Conservation (phyloP, 2,329 filamentous ascomycete species). For the Diatrype stigma region DNA sequence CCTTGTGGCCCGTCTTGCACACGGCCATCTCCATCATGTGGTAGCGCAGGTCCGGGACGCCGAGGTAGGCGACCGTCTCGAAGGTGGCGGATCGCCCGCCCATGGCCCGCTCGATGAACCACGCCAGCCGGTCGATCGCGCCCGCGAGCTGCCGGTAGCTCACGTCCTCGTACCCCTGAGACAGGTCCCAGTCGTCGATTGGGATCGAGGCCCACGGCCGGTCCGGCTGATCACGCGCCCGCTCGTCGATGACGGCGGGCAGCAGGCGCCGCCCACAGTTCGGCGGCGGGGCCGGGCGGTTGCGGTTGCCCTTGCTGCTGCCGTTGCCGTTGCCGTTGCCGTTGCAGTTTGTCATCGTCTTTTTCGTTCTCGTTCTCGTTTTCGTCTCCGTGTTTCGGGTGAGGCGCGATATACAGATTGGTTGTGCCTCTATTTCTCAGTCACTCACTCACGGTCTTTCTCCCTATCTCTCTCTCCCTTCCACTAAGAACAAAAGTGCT, state of each 20-base stretch:
- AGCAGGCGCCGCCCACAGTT: conserved; percentile 10
- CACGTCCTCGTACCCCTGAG: conserved; percentile 19
- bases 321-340: too few relatives aligned
- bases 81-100: conserved; percentile 12
- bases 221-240: conserved; percentile 9
- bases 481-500: too few relatives aligned
- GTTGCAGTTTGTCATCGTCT: too few relatives aligned
- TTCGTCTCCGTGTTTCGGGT: too few relatives aligned
- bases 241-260: conserved; percentile 12
- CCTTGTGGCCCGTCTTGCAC: conserved; percentile 19
- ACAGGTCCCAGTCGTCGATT: conserved; percentile 17
- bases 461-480: too few relatives aligned
- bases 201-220: conserved; percentile 16
- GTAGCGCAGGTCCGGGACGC: conserved; percentile 15
- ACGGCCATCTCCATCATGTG: conserved; percentile 20
- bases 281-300: background rate
- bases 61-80: conserved; percentile 16
- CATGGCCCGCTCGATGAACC: conserved; percentile 12
- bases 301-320: too few relatives aligned
- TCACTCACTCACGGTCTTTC: too few relatives aligned
- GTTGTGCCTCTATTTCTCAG: too few relatives aligned
- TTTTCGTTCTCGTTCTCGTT: too few relatives aligned
- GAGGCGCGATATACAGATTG: too few relatives aligned
- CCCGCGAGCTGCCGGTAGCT: conserved; percentile 12
- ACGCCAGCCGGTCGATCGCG: conserved; percentile 18